Conservation (phyloP, 768 basidiomycete genomes). For the Crucibulum laeve region DNA sequence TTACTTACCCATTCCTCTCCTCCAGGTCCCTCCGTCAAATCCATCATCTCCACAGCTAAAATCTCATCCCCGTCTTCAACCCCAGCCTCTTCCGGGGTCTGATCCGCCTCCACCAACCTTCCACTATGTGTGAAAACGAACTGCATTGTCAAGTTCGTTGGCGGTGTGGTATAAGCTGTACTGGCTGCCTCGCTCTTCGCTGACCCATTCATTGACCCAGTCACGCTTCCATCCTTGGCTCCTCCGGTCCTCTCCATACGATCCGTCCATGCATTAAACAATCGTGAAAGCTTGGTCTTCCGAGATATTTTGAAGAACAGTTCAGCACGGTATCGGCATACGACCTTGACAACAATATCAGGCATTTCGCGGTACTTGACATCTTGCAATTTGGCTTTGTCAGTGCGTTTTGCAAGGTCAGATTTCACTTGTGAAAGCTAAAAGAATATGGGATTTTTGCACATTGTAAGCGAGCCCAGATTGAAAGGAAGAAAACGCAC, state of each 20-base stretch:
- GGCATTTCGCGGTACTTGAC: conserved; percentile 81
- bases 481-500: conserved; percentile 27
- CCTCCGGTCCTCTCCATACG: conserved; percentile 68
- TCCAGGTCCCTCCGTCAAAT: conserved; percentile 68
- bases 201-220: conserved; percentile 39
- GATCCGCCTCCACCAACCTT: conserved; percentile 71
- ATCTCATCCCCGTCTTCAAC: conserved; percentile 91
- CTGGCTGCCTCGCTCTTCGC: conserved; percentile 48
- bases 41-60: conserved; percentile 86
- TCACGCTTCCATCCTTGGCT: conserved; percentile 36
- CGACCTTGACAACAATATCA: conserved; percentile 87
- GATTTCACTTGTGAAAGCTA: conserved; percentile 79
- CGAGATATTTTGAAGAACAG: conserved; percentile 92
- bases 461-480: conserved; percentile 5
- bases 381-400: conserved; percentile 76
- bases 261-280: conserved; percentile 87
- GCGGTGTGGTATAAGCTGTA: conserved; percentile 35
- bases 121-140: conserved; percentile 87
- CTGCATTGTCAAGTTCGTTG: conserved; percentile 49
- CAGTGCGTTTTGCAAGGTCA: conserved; percentile 76
- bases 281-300: conserved; percentile 78
- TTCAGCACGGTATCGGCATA: conserved; percentile 86
- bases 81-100: conserved; percentile 81
- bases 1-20: conserved; percentile 59
- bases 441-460: conserved; percentile 3